These are phyloP conservation scores for Sphaerosporella brunnea DNA, from an alignment of 495 filamentous ascomycete genomes.

Conservation along the genomic window DNA sequence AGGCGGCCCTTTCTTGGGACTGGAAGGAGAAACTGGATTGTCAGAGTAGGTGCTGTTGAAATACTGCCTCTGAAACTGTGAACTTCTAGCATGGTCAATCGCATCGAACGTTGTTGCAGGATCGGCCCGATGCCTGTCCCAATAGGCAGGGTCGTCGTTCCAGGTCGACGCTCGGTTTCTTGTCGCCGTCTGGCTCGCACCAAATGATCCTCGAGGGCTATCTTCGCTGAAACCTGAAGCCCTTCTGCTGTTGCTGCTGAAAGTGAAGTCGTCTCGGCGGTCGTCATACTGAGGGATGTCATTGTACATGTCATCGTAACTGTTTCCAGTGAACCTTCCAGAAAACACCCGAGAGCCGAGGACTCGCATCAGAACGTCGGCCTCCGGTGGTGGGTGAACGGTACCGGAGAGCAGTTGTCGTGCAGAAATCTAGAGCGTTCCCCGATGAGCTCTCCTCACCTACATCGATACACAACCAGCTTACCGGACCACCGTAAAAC, in stretches of 20 bases:
- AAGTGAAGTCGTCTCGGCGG: slow-evolving; percentile 74
- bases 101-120: slow-evolving; percentile 33
- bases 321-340: slow-evolving; percentile 16
- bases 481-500: slow-evolving; percentile 61
- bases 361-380: slow-evolving; percentile 66
- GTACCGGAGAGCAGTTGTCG: slow-evolving; percentile 58
- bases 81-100: slow-evolving; percentile 12
- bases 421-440: slow-evolving; percentile 41
- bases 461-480: too few relatives aligned
- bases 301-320: slow-evolving; percentile 69
- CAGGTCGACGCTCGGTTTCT: slow-evolving; percentile 12
- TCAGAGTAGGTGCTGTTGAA: slow-evolving; percentile 24
- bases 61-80: slow-evolving; percentile 20
- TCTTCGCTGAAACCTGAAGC: too few relatives aligned
- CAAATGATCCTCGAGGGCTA: too few relatives aligned
- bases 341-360: slow-evolving; percentile 66
- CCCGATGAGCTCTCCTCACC: too few relatives aligned
- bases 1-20: slow-evolving; percentile 14
- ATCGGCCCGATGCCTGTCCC: slow-evolving; percentile 24
- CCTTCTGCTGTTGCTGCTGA: slow-evolving; percentile 40
- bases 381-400: slow-evolving; percentile 60
- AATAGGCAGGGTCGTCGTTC: slow-evolving; percentile 32
- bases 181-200: slow-evolving; percentile 36
- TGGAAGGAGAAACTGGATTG: not conserved
- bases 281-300: slow-evolving; percentile 87